A percentile compares a stretch with the other conserved stretches of the same genome.
These are phyloP conservation scores for Psilocybe cubensis DNA, from an alignment of 768 basidiomycete species.

Conservation along the genomic window DNA sequence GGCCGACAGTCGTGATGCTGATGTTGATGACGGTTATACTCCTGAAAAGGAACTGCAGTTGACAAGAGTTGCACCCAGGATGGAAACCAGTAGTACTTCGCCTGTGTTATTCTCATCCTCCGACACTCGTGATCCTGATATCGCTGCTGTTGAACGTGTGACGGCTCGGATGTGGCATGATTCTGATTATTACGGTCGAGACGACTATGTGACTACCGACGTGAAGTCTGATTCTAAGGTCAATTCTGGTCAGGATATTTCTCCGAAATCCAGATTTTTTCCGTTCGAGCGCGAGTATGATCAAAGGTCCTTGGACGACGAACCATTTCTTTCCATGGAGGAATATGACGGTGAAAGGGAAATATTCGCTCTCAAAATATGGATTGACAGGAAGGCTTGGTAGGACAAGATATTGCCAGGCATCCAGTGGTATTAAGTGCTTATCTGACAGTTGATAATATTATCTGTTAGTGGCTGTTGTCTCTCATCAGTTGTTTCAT, in stretches of 20 bases:
- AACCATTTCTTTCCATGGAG: constrained; percentile 2
- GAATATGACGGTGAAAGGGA: constrained; percentile 2
- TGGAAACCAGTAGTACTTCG: not conserved
- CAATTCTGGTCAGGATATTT: not conserved
- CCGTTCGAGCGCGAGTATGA: not conserved
- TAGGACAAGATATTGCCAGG: not conserved
- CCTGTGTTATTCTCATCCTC: not conserved
- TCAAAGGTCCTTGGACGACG: not conserved
- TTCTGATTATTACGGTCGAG: not conserved
- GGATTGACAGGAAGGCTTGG: constrained; percentile 4
- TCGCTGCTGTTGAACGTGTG: not conserved
- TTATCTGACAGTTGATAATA: not conserved
- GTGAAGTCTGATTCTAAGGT: not conserved
- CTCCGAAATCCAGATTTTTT: not conserved
- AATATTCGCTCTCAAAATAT: constrained; percentile 8
- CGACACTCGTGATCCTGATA: not conserved
- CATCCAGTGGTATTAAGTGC: constrained; percentile 1
- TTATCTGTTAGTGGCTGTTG: too few species aligned
- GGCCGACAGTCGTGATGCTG: not conserved
- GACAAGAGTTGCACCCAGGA: not conserved
- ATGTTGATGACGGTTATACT: not conserved
- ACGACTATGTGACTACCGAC: not conserved
- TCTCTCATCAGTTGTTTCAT: too few species aligned
- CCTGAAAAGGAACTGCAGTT: not conserved
- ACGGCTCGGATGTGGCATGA: not conserved